Evolutionary conservation across 169 alveolate species (phyloP).

Genomic region (Cystoisospora suis): DNA sequence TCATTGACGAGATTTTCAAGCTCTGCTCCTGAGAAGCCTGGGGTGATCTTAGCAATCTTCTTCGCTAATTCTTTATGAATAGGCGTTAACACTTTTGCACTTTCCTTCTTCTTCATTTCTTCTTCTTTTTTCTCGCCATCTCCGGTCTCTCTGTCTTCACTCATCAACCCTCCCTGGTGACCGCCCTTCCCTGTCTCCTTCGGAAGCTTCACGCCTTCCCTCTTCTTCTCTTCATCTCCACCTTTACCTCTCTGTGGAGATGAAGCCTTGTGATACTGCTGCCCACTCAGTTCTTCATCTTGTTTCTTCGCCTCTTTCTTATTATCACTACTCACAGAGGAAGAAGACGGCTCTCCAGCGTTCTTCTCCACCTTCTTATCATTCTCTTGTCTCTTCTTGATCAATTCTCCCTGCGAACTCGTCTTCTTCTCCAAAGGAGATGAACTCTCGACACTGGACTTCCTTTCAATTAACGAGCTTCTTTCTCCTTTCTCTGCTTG

Average conservation of each 20-base stretch:
- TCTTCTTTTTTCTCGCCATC: not conserved
- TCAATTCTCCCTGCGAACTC: not conserved
- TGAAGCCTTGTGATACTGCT: not conserved
- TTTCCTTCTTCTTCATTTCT: not conserved
- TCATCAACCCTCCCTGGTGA: not conserved
- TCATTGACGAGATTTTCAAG: constrained; percentile 86
- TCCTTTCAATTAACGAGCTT: not conserved
- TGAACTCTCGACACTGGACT: not conserved
- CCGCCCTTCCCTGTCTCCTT: not conserved
- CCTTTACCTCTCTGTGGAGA: not conserved
- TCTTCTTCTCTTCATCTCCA: not conserved
- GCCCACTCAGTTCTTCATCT: not conserved
- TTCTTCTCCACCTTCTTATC: not conserved
- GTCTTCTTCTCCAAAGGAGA: not conserved
- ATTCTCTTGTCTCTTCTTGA: not conserved
- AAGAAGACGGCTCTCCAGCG: not conserved
- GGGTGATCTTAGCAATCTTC: constrained; percentile 84
- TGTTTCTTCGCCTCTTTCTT: not conserved
- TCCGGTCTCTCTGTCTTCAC: not conserved
- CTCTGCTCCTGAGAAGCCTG: constrained; percentile 91
- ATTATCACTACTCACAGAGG: not conserved
- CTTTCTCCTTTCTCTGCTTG: not conserved
- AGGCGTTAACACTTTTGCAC: not conserved
- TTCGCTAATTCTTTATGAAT: constrained; percentile 67
- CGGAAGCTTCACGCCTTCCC: not conserved